These are phyloP conservation scores for Balakata baccata DNA, from an alignment of 345 rosid species.

Conservation along the genomic window DNA sequence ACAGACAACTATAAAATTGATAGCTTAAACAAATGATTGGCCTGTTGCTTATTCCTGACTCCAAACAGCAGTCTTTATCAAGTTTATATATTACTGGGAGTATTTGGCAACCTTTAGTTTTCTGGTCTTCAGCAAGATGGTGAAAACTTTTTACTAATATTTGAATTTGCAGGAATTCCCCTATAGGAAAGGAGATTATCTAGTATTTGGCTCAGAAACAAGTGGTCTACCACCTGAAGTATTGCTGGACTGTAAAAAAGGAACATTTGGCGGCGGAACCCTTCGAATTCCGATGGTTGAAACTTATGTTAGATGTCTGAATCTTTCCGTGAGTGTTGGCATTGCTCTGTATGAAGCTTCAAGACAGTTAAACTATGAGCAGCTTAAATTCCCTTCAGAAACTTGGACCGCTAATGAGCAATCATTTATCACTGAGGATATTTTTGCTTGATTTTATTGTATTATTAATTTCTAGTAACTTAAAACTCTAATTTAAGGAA, in stretches of 20 bases:
- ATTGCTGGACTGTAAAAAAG: constrained; percentile 58
- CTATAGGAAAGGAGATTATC: constrained; percentile 77
- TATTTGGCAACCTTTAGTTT: too few species aligned
- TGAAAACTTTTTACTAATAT: not conserved
- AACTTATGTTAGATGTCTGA: constrained; percentile 85
- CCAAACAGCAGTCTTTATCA: not conserved
- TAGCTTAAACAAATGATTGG: not conserved
- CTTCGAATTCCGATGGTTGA: constrained; percentile 90
- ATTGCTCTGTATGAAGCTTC: constrained; percentile 89
- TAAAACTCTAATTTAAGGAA: not conserved
- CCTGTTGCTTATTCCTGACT: not conserved
- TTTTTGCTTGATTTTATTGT: constrained; percentile 47
- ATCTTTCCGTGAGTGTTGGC: constrained; percentile 89
- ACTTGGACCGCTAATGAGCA: constrained; percentile 28
- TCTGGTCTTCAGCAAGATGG: not conserved
- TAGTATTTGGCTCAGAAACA: constrained; percentile 86
- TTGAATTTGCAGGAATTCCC: constrained; percentile 61
- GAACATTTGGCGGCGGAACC: constrained; percentile 64
- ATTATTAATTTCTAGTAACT: not conserved
- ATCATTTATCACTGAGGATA: constrained; percentile 51
- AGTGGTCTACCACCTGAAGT: constrained; percentile 82
- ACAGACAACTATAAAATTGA: not conserved
- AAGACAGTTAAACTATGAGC: constrained; percentile 79
- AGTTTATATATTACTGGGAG: not conserved
- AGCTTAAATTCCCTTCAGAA: constrained; percentile 43